Conservation (phyloP, 192 early-diverging fungal genomes). For the Rhizoclosmatium sp. region DNA sequence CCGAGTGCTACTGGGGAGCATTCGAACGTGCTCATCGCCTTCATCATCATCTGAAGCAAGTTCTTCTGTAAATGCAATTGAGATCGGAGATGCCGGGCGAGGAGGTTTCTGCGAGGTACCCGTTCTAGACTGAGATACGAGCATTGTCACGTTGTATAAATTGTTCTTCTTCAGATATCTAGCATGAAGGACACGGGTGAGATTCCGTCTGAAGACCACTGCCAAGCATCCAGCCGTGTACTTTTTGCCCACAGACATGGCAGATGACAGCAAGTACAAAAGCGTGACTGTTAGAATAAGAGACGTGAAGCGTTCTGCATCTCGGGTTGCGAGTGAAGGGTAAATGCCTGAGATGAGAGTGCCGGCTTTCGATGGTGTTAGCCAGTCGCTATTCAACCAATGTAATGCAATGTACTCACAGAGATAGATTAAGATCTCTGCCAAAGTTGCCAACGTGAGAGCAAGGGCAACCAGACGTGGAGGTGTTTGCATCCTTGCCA, state of each 20-base stretch:
- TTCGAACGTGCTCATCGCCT: neutral
- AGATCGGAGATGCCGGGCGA: too few relatives aligned
- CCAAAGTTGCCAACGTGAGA: neutral
- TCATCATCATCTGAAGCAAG: neutral
- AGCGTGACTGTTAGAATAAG: slow-evolving; percentile 38
- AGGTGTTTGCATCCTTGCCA: too few relatives aligned
- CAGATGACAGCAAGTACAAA: slow-evolving; percentile 32
- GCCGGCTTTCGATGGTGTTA: slow-evolving; percentile 45
- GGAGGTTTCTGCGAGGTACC: too few relatives aligned
- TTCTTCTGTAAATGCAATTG: neutral
- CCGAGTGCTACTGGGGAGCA: too few relatives aligned
- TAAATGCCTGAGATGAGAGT: slow-evolving; percentile 79
- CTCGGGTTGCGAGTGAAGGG: slow-evolving; percentile 70
- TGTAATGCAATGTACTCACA: neutral
- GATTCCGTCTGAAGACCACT: slow-evolving; percentile 63
- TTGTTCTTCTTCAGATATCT: slow-evolving; percentile 73
- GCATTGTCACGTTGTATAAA: slow-evolving; percentile 56
- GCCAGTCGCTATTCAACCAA: neutral
- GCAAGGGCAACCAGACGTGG: neutral
- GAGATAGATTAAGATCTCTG: slow-evolving; percentile 12
- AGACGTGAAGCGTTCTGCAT: slow-evolving; percentile 65
- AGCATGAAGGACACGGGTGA: slow-evolving; percentile 70
- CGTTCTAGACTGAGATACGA: too few relatives aligned
- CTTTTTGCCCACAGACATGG: slow-evolving; percentile 57
- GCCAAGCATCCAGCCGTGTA: slow-evolving; percentile 70